A percentile compares a stretch with the other conserved stretches of the same genome.
These are phyloP conservation scores for Penicillium angulare DNA, from an alignment of 495 filamentous ascomycete species.

Conservation along the genomic window DNA sequence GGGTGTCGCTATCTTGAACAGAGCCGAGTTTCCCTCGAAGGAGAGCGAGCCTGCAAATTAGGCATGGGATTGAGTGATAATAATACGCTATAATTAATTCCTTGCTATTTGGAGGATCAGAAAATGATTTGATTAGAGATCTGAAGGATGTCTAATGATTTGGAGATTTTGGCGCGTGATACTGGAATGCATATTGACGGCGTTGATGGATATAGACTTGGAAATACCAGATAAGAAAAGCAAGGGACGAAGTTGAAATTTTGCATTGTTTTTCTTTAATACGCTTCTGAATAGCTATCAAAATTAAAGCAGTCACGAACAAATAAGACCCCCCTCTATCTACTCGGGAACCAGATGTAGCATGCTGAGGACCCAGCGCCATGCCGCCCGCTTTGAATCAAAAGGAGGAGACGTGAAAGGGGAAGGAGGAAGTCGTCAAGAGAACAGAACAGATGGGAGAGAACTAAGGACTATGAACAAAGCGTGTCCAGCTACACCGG, in stretches of 20 bases:
- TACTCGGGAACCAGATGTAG: conserved; percentile 18
- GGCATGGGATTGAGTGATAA: not conserved
- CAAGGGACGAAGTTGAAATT: too few species aligned
- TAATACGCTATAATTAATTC: not conserved
- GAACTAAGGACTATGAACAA: conserved; percentile 37
- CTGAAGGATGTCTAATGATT: too few species aligned
- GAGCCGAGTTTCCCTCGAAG: conserved; percentile 21
- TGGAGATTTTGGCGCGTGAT: too few species aligned
- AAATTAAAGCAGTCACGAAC: not conserved
- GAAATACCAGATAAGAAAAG: too few species aligned
- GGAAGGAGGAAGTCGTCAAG: conserved; percentile 3
- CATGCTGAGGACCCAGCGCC: conserved; percentile 17
- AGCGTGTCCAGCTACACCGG: conserved; percentile 25
- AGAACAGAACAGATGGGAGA: conserved; percentile 15
- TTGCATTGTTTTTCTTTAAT: conserved; percentile 6
- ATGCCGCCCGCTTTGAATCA: conserved; percentile 19
- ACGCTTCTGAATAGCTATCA: conserved; percentile 9
- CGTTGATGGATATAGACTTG: not conserved
- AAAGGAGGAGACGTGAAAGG: conserved; percentile 9
- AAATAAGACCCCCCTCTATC: conserved; percentile 13
- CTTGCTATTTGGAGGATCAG: not conserved
- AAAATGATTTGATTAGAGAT: too few species aligned
- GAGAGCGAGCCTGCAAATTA: conserved; percentile 2
- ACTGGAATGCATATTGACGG: not conserved
- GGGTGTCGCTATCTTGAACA: conserved; percentile 77